These are phyloP conservation scores for Penicillium sclerotiorum DNA, from an alignment of 2,329 filamentous ascomycete species.

Conservation along the genomic window DNA sequence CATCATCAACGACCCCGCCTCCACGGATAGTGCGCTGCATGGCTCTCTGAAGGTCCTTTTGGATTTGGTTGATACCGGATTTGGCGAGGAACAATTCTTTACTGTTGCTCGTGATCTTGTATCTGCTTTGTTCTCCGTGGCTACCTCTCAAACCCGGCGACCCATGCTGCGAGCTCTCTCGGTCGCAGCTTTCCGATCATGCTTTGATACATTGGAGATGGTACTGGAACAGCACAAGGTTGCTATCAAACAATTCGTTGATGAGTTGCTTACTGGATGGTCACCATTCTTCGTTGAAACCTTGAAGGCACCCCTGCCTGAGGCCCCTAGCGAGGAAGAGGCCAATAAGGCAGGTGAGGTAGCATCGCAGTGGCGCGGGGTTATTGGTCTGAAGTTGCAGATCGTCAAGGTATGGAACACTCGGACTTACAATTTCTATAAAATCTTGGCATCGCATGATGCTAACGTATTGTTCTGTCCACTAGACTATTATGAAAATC, in stretches of 20 bases:
- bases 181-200: conserved; percentile 85
- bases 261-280: conserved; percentile 82
- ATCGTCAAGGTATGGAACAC: conserved; percentile 71
- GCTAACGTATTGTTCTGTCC: conserved; percentile 17
- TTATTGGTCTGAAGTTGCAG: conserved; percentile 87
- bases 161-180: conserved; percentile 78
- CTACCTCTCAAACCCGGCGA: conserved; percentile 73
- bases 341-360: conserved; percentile 57
- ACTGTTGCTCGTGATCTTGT: conserved; percentile 83
- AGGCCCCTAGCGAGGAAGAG: conserved; percentile 59
- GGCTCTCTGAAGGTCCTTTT: conserved; percentile 84
- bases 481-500: conserved; percentile 81
- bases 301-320: conserved; percentile 73
- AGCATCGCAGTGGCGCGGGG: conserved; percentile 74
- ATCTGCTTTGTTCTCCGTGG: conserved; percentile 79
- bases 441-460: neutral
- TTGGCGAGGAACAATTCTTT: conserved; percentile 96
- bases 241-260: conserved; percentile 85
- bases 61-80: conserved; percentile 88
- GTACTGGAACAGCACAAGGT: conserved; percentile 89
- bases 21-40: conserved; percentile 78
- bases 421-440: neutral
- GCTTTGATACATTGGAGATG: conserved; percentile 95
- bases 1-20: conserved; percentile 67
- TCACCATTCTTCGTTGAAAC: conserved; percentile 83